Conservation (phyloP, 768 basidiomycete species). For the Obba rivulosa region DNA sequence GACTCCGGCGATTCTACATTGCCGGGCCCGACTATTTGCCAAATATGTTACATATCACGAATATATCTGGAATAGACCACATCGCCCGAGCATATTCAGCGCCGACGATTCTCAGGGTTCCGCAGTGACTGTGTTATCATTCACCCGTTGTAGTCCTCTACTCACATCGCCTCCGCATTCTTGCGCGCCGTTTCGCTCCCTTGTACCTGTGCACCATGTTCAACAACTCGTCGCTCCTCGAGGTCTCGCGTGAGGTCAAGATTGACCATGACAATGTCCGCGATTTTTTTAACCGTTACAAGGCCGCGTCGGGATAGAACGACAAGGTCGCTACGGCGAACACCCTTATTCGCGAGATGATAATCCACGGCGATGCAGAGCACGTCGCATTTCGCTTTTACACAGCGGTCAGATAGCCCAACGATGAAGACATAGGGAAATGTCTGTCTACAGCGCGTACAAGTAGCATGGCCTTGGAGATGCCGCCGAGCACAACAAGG, state of each 20-base stretch:
- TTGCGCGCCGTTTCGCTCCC: too few relatives aligned
- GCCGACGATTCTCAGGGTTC: too few relatives aligned
- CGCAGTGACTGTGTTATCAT: too few relatives aligned
- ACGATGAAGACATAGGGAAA: constrained; percentile 1
- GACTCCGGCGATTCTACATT: too few relatives aligned
- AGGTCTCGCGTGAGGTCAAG: constrained; percentile 17
- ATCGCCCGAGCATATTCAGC: too few relatives aligned
- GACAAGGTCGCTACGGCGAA: constrained; percentile 11
- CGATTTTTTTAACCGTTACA: constrained; percentile 15
- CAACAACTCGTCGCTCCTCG: constrained; percentile 1
- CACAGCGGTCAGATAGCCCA: too few relatives aligned
- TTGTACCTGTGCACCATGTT: too few relatives aligned
- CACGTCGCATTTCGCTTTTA: not conserved
- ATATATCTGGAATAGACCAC: too few relatives aligned
- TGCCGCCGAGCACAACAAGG: constrained; percentile 16
- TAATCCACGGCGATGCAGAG: constrained; percentile 15
- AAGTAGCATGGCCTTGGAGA: constrained; percentile 9
- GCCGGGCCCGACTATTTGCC: too few relatives aligned
- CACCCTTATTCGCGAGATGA: constrained; percentile 17
- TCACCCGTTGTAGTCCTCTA: too few relatives aligned
- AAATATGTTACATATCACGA: too few relatives aligned
- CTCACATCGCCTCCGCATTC: too few relatives aligned
- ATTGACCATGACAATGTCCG: constrained; percentile 21
- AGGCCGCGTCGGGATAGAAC: constrained; percentile 4
- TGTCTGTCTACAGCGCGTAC: constrained; percentile 19